phyloP scores from a whole-genome alignment of 2,329 filamentous ascomycete species.

The Scytalidium lignicola region DNA sequence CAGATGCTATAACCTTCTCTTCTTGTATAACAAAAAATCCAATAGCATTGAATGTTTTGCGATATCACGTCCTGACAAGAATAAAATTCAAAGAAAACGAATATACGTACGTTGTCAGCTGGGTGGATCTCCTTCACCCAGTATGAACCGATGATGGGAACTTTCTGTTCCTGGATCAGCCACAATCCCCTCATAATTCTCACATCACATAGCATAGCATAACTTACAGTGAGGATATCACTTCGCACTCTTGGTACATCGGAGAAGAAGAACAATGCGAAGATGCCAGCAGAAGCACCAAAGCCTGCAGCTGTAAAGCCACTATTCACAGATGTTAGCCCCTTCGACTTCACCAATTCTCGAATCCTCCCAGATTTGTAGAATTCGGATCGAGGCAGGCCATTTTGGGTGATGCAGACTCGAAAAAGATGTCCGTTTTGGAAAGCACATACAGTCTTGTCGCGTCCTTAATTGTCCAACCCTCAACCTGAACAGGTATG shows the following conservation, averaged over 20 bases:
- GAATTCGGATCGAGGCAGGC: not conserved
- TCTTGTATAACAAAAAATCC: no score
- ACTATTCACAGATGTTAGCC: constrained; percentile 29
- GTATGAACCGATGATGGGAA: constrained; percentile 47
- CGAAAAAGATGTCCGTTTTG: not conserved
- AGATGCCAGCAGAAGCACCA: constrained; percentile 49
- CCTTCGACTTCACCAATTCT: constrained; percentile 1
- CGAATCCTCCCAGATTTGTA: not conserved
- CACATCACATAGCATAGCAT: not conserved
- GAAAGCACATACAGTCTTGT: constrained; percentile 40
- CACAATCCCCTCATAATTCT: not conserved
- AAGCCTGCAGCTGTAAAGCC: constrained; percentile 48
- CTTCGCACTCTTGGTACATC: constrained; percentile 55
- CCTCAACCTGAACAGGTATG: constrained; percentile 49
- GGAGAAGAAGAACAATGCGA: constrained; percentile 56
- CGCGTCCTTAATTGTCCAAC: constrained; percentile 45
- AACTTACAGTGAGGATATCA: constrained; percentile 45
- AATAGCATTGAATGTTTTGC: no score
- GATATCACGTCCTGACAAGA: not conserved
- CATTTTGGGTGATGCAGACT: no score
- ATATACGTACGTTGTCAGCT: constrained; percentile 55
- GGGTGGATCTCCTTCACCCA: constrained; percentile 51
- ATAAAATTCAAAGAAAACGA: constrained; percentile 15
- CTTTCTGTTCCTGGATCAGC: constrained; percentile 36
- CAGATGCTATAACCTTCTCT: no score